Evolutionary conservation across 148 eudicot species (phyloP), one percentile per base, ranked within the genome.

Genomic region (Fagopyrum tataricum): DNA sequence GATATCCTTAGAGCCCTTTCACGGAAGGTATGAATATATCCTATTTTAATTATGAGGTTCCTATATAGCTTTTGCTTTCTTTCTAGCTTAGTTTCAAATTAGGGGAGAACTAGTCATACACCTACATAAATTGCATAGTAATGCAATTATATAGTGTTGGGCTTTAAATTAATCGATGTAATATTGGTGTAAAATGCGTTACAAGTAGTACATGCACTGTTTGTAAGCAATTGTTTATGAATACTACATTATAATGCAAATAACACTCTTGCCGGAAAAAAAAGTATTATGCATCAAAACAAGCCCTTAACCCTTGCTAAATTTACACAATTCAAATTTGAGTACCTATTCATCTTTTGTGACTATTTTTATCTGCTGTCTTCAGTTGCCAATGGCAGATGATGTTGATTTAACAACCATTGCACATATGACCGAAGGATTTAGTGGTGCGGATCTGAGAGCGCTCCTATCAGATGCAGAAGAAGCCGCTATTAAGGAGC

Each of bases 361-460:
- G 67, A 61, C 40, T 20, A 15, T 18, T 18, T 10, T 23, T 1
- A 44, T 5, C 67, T 76, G 71, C 15, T 74, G 49, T 2, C 18
- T 82, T 79, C 89, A 95, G 97, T 87, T 95, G 73, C 94, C 92
- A 13, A 51, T 92, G 85, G 88, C 84, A 39, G 80, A 78, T 76
- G 91, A 92, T 46, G 84, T 86, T 76, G 92, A 92, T 71, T 83
- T 90, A 79, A 88, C 81, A 5, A 75, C 79, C 17, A 75, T 90
- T 77, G 92, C 99, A 78, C 49, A n/a, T 56, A 80, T 85, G 80
- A 90, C 97, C 24, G 92, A 90, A 73, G 99, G 97, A 74, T 92
- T 92, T 75, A 95, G 99, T 76, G 99, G 99, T 69, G 99, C 99
- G 26, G 99, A 95, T 85, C 99, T 95, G 51, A 96, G 92, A 85